Evolutionary conservation across 352 stramenopile species (phyloP).

Genomic region (Globisporangium heterothallicum): DNA sequence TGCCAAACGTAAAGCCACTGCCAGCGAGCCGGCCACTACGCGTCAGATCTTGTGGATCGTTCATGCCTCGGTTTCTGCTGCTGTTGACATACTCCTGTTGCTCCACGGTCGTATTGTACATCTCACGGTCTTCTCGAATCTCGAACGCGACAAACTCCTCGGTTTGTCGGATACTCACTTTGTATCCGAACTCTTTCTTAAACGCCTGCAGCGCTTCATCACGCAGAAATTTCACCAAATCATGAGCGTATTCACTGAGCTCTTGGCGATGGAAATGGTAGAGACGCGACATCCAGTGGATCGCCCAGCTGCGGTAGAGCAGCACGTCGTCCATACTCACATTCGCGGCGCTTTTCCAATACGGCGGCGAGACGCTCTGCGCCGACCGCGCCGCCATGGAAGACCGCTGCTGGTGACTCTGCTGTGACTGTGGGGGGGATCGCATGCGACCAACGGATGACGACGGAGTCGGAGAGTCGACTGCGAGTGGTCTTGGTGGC

Average conservation of each 20-base stretch:
- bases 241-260: slow-evolving; percentile 52
- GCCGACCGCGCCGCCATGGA: not conserved
- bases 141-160: slow-evolving; percentile 51
- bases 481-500: not conserved
- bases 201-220: slow-evolving; percentile 36
- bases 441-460: not conserved
- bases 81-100: not conserved
- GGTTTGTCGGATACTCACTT: slow-evolving; percentile 50
- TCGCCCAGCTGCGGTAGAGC: slow-evolving; percentile 41
- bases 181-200: slow-evolving; percentile 55
- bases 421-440: not conserved
- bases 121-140: slow-evolving; percentile 47
- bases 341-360: too few species aligned
- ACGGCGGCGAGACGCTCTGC: too few species aligned
- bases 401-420: not conserved
- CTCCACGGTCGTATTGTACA: too few species aligned
- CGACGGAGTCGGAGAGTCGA: slow-evolving; percentile 2
- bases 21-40: not conserved
- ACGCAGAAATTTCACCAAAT: slow-evolving; percentile 60
- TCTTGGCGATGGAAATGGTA: slow-evolving; percentile 47
- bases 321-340: slow-evolving; percentile 55
- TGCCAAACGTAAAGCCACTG: slow-evolving; percentile 5
- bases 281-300: slow-evolving; percentile 60
- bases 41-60: not conserved
- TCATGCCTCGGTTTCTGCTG: slow-evolving; percentile 2